Evolutionary conservation across 1,284 basidiomycete species (phyloP).

Genomic region (Testicularia cyperi): DNA sequence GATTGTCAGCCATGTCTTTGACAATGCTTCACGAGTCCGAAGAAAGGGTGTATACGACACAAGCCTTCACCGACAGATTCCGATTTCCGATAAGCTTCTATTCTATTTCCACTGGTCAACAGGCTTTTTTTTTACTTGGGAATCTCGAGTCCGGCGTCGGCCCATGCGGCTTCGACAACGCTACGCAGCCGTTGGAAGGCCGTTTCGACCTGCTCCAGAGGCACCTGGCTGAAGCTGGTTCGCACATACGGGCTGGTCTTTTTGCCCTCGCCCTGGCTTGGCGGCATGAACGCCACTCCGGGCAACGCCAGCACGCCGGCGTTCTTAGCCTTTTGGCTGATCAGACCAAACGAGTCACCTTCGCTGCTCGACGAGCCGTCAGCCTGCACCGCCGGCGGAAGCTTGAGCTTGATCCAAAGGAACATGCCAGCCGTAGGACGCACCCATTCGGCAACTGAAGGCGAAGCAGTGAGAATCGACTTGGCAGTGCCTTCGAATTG

Average conservation of each 20-base stretch:
- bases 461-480: slow-evolving; percentile 4
- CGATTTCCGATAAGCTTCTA: too few relatives aligned
- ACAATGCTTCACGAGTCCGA: too few relatives aligned
- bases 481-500: slow-evolving; percentile 19
- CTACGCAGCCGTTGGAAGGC: slow-evolving; percentile 41
- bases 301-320: slow-evolving; percentile 88
- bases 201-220: slow-evolving; percentile 44
- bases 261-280: neutral
- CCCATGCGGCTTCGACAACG: slow-evolving; percentile 50
- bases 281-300: slow-evolving; percentile 63
- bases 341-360: slow-evolving; percentile 74
- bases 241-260: slow-evolving; percentile 46
- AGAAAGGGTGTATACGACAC: too few relatives aligned
- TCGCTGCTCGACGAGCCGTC: slow-evolving; percentile 5
- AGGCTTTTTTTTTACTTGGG: too few relatives aligned
- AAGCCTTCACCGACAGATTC: too few relatives aligned
- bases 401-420: slow-evolving; percentile 55
- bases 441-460: slow-evolving; percentile 66
- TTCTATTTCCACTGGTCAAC: too few relatives aligned
- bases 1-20: too few relatives aligned
- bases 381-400: slow-evolving; percentile 44
- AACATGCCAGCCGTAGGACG: slow-evolving; percentile 76
- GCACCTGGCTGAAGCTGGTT: slow-evolving; percentile 50
- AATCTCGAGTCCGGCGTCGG: slow-evolving; percentile 32
- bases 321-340: slow-evolving; percentile 74